Conservation (phyloP, 805 yeast species). For the Wickerhamomyces chaumierensis region DNA sequence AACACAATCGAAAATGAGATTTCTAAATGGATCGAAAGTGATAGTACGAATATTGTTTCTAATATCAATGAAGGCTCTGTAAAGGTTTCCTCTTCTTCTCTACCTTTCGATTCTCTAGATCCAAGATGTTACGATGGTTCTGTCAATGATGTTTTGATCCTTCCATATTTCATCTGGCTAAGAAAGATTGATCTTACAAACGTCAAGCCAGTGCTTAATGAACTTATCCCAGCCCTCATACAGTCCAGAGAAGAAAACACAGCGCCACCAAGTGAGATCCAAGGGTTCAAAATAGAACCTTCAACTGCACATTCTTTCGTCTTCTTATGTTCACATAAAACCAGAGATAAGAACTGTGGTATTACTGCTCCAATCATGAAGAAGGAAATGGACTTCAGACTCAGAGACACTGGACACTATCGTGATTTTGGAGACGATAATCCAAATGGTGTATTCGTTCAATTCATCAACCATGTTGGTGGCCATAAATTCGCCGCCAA, state of each 20-base stretch:
- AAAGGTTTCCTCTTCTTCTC: conserved; percentile 43
- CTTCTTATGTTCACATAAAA: conserved; percentile 78
- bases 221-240: conserved; percentile 31
- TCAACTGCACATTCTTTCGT: conserved; percentile 37
- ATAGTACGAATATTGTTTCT: conserved; percentile 15
- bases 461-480: conserved; percentile 79
- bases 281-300: conserved; percentile 21
- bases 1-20: conserved; percentile 36
- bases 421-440: conserved; percentile 71
- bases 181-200: conserved; percentile 33
- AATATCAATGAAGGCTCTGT: conserved; percentile 20
- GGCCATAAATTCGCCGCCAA: conserved; percentile 95
- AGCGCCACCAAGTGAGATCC: conserved; percentile 11
- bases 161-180: conserved; percentile 71
- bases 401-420: conserved; percentile 59
- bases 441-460: conserved; percentile 63
- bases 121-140: conserved; percentile 29
- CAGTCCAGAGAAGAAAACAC: conserved; percentile 13
- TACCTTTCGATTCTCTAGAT: conserved; percentile 35
- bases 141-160: conserved; percentile 48
- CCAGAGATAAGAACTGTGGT: conserved; percentile 91
- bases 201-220: conserved; percentile 32
- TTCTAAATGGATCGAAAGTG: conserved; percentile 24
- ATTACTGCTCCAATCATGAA: conserved; percentile 86
- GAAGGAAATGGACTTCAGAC: conserved; percentile 60